Evolutionary conservation across 805 yeast species (phyloP), one percentile per base, ranked within the genome.

Genomic region (Candida quercuum): DNA sequence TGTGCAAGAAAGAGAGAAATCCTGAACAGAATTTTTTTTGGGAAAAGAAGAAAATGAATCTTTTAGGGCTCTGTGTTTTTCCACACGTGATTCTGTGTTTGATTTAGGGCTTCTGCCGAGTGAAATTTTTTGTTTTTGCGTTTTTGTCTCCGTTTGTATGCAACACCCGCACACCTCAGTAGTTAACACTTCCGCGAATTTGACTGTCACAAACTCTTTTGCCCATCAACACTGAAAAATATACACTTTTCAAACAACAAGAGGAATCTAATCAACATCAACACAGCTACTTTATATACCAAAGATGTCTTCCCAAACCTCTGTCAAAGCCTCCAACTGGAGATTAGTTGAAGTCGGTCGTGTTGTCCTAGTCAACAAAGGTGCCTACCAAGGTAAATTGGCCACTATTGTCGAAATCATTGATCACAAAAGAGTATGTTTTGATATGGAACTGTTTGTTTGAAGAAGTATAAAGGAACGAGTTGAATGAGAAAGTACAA

Each of bases 331-430:
- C 69, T 77, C 95, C 71, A 86, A 86, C 91, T 93, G 98, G 98
- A 87, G 96, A 86, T 81, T 79, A 67, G 99, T 93, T 71, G 96
- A 91, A 81, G 86, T 89, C 67, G 99, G 99, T 72, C 96, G 99
- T 78, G 86, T 93, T 68, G 96, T 89, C 70, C 83, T 91, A 66
- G 68, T 91, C 67, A 78, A 79, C 82, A 77, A 82, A 72, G 86
- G 86, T 63, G 66, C 69, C 50, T 63, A 61, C 60, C 69, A 79
- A 51, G 84, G 84, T 59, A 86, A 87, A 74, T 81, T 93, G 67
- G 99, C 98, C 63, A 76, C 95, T 67, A 82, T 93, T 64, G 98
- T 89, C 65, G 99, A 93, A 80, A 86, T 93, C 76, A 86, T 93
- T 67, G 98, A 93, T 81, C 96, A 93, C 81, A 89, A 87, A 81